A percentile compares a stretch with the other conserved stretches of the same genome.
Evolutionary conservation across 495 filamentous ascomycete species (phyloP).

Genomic region (Poronia punctata): DNA sequence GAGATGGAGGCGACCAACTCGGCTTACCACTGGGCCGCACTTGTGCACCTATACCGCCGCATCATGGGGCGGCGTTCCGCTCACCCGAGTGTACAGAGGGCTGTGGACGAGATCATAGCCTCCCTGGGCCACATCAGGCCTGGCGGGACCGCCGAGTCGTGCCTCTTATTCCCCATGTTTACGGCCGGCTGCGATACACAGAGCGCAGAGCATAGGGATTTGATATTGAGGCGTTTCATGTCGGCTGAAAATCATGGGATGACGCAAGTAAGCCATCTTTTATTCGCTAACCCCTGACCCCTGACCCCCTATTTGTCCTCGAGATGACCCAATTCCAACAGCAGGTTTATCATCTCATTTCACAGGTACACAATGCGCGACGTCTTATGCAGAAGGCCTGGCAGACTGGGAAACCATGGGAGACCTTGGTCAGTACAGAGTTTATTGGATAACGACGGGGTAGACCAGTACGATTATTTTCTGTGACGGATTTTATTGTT

Average conservation of each 20-base stretch:
- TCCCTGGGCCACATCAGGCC: constrained; percentile 56
- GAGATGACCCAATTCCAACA: constrained; percentile 15
- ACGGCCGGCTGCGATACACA: constrained; percentile 72
- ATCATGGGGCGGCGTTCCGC: constrained; percentile 54
- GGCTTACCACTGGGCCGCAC: constrained; percentile 73
- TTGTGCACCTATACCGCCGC: constrained; percentile 69
- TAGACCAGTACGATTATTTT: no score
- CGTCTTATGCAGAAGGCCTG: constrained; percentile 61
- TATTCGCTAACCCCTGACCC: not conserved
- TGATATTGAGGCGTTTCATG: constrained; percentile 61
- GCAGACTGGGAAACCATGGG: constrained; percentile 56
- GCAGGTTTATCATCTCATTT: no score
- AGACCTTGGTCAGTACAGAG: constrained; percentile 55
- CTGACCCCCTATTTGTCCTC: constrained; percentile 3
- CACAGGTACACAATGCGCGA: constrained; percentile 51
- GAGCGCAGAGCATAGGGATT: constrained; percentile 45
- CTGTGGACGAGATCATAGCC: constrained; percentile 56
- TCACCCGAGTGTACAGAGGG: constrained; percentile 53
- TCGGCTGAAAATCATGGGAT: constrained; percentile 69
- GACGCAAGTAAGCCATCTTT: constrained; percentile 51
- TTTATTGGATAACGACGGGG: constrained; percentile 47
- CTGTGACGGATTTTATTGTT: no score
- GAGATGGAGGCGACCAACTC: constrained; percentile 76
- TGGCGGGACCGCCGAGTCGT: constrained; percentile 67
- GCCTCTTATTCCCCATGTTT: constrained; percentile 77